phyloP scores from a whole-genome alignment of 495 filamentous ascomycete genomes.

The Penicillium subrubescens region DNA sequence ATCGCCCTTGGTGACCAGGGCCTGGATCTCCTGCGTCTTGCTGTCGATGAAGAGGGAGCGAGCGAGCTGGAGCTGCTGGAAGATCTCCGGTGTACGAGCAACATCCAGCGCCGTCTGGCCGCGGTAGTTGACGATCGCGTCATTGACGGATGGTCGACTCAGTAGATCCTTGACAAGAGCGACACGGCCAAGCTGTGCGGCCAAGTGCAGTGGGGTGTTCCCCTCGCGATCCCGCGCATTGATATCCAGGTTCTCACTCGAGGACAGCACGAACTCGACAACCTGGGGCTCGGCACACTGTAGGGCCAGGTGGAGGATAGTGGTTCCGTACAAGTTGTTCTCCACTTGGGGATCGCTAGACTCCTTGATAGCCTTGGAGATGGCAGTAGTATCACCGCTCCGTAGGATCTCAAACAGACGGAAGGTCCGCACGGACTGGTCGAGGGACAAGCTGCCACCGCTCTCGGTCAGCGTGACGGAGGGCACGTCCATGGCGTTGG shows the following conservation, averaged over 20 bases:
- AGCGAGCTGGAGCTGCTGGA: conserved; percentile 90
- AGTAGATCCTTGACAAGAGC: conserved; percentile 80
- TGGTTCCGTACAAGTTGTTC: conserved; percentile 71
- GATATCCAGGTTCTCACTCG: conserved; percentile 67
- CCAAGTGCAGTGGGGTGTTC: conserved; percentile 90
- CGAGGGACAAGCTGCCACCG: conserved; percentile 61
- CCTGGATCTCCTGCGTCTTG: conserved; percentile 80
- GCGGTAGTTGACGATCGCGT: conserved; percentile 85
- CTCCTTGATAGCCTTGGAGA: conserved; percentile 85
- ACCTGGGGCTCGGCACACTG: conserved; percentile 95
- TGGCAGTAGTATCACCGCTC: conserved; percentile 86
- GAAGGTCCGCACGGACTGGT: conserved; percentile 93
- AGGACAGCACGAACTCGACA: conserved; percentile 89
- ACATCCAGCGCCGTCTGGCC: conserved; percentile 87
- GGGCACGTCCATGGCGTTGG: conserved; percentile 36
- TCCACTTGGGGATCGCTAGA: conserved; percentile 49
- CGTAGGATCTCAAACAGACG: conserved; percentile 89
- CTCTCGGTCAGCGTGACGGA: conserved; percentile 34
- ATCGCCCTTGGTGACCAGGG: conserved; percentile 67
- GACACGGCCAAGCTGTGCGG: conserved; percentile 75
- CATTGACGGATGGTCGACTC: conserved; percentile 78
- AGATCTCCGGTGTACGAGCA: conserved; percentile 88
- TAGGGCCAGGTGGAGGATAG: conserved; percentile 90
- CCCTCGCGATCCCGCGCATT: conserved; percentile 91
- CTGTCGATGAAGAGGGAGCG: conserved; percentile 86